phyloP scores from a whole-genome alignment of 2,329 filamentous ascomycete genomes.

The Cordyceps cateniannulata region DNA sequence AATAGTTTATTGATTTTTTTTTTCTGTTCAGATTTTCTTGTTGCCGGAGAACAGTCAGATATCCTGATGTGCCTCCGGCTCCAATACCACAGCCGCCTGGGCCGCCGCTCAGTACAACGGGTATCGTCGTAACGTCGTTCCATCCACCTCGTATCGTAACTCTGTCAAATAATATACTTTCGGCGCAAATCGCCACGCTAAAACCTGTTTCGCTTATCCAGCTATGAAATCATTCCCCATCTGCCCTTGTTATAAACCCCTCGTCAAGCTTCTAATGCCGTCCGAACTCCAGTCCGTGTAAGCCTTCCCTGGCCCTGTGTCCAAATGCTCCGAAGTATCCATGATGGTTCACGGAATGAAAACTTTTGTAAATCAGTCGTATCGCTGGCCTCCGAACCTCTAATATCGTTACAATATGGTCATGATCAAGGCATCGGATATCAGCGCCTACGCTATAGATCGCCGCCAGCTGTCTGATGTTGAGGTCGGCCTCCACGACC shows the following conservation, averaged over 20 bases:
- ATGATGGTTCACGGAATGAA: background rate
- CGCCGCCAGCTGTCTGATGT: conserved; percentile 20
- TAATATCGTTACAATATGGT: conserved; percentile 5
- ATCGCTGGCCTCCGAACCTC: conserved; percentile 3
- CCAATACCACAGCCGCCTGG: background rate
- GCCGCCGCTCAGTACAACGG: background rate
- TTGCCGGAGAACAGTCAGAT: background rate
- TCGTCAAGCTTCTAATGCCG: conserved; percentile 2
- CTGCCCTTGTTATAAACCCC: background rate
- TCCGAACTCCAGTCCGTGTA: conserved; percentile 8
- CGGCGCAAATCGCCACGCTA: conserved; percentile 8
- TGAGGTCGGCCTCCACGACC: conserved; percentile 30
- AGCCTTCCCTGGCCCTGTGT: conserved; percentile 6
- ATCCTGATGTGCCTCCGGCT: background rate
- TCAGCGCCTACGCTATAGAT: conserved; percentile 3
- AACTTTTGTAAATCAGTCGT: conserved; percentile 1
- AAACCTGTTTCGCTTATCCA: conserved; percentile 7
- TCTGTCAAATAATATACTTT: conserved; percentile 9
- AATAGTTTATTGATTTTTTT: background rate
- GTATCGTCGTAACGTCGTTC: conserved; percentile 6
- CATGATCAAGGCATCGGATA: background rate
- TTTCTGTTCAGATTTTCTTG: background rate
- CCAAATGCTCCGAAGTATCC: conserved; percentile 9
- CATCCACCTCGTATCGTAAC: background rate
- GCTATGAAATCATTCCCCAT: background rate